phyloP scores from a whole-genome alignment of 2,329 filamentous ascomycete species.

The Juglanconis oblonga region DNA sequence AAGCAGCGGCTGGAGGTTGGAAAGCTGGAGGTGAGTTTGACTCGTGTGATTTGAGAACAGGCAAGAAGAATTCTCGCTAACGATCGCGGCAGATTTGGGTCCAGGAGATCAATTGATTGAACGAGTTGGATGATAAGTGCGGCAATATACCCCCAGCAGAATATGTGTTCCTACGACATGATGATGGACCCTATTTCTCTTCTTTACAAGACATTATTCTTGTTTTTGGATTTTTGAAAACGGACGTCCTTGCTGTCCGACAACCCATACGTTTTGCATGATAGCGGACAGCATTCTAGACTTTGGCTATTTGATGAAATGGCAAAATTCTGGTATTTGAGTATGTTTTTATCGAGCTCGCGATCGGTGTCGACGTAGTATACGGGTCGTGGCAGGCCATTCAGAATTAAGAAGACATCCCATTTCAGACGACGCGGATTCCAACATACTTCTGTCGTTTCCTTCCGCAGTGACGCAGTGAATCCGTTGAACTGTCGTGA shows the following conservation, averaged over 20 bases:
- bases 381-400: not conserved
- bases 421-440: not conserved
- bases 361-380: too few relatives aligned
- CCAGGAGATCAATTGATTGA: slow-evolving; percentile 26
- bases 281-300: slow-evolving; percentile 17
- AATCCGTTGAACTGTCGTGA: too few relatives aligned
- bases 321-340: not conserved
- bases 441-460: too few relatives aligned
- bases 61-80: slow-evolving; percentile 20
- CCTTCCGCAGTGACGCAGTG: too few relatives aligned
- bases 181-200: slow-evolving; percentile 15
- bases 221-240: not conserved
- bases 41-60: not conserved
- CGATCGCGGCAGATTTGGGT: slow-evolving; percentile 29
- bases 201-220: not conserved
- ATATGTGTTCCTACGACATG: slow-evolving; percentile 15
- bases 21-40: slow-evolving; percentile 82
- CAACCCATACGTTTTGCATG: slow-evolving; percentile 9
- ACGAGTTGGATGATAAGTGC: slow-evolving; percentile 1
- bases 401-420: not conserved
- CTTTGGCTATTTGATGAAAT: slow-evolving; percentile 9
- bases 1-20: slow-evolving; percentile 78
- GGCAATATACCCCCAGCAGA: slow-evolving; percentile 17
- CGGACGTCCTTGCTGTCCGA: not conserved
- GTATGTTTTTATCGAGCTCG: not conserved